A percentile compares a stretch with the other conserved stretches of the same genome.
Evolutionary conservation across 2,329 filamentous ascomycete species (phyloP).

Genomic region (Diaporthe velutina): DNA sequence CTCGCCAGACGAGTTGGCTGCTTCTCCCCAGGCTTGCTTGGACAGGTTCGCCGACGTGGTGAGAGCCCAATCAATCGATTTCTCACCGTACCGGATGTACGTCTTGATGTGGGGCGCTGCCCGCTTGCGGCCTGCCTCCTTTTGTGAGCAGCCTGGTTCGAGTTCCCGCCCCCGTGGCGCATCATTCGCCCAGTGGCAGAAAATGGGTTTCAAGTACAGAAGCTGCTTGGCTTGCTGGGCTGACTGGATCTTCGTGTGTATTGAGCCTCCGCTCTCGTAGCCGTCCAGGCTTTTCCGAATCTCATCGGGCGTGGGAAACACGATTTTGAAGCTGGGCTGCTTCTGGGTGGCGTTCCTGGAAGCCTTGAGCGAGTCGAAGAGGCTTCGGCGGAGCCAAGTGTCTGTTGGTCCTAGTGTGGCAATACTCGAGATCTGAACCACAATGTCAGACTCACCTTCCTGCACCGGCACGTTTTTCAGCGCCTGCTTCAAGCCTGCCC

Average conservation of each 20-base stretch:
- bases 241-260: conserved; percentile 84
- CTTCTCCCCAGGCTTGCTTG: conserved; percentile 88
- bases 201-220: conserved; percentile 75
- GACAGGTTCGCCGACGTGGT: conserved; percentile 93
- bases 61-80: conserved; percentile 83
- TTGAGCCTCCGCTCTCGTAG: conserved; percentile 81
- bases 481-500: conserved; percentile 74
- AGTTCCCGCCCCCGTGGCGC: conserved; percentile 49
- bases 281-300: conserved; percentile 83
- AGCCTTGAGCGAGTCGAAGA: conserved; percentile 65
- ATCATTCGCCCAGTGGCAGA: conserved; percentile 83
- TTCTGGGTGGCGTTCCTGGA: conserved; percentile 45
- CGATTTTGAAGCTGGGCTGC: conserved; percentile 72
- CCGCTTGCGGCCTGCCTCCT: conserved; percentile 71
- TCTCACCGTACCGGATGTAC: conserved; percentile 76
- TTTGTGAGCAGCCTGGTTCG: conserved; percentile 41
- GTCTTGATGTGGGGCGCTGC: conserved; percentile 93
- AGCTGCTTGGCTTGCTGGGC: conserved; percentile 80
- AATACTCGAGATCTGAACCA: conserved; percentile 82
- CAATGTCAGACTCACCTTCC: conserved; percentile 60
- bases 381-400: conserved; percentile 77
- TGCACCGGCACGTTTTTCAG: conserved; percentile 67
- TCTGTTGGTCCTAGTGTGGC: conserved; percentile 80
- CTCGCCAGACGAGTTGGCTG: conserved; percentile 67
- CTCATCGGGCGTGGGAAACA: conserved; percentile 86